Base-by-base conservation (phyloP, 2,329 filamentous ascomycete species). In the Didymella exigua region DNA sequence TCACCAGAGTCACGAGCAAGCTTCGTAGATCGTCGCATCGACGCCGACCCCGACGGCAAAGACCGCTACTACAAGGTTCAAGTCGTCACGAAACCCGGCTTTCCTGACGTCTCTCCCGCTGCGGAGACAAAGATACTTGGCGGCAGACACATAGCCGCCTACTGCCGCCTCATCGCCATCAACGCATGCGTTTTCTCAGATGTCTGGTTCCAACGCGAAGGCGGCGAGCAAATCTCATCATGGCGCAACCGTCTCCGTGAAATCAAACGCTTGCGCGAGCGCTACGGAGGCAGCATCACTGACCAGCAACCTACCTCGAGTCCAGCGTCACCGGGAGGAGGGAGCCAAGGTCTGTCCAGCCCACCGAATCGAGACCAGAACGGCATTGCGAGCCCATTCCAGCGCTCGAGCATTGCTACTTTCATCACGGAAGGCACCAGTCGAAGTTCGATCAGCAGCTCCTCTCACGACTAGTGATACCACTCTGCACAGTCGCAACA, bases 181-280 rank as follows among this genome's bases (percentile, higher is more conserved):
- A 98, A 97, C 69, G 93, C 95, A 0, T 96, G 91, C 13, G 91
- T 98, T 8, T 97, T 98, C 74, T 91, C 90, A 2, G 84, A 89
- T 38, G 93, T 97, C n/a, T 97, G 93, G 91, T 85, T 86, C 41
- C 87, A 86, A 67, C 83, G 87, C 41, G 85, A 89, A 60, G 89
- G 88, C 5, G 89, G 89, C 52, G 92, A 96, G 72, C 88, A 96
- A 68, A 83, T 95, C 26, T 95, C 91, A 10, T 90, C 91, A 8
- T 98, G 95, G 95, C 87, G 91, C 54, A 90, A 89, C 65, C 87
- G 95, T 43, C 83, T 98, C 11, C 86, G 89, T 43, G 90, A 93
- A 72, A 96, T 99, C 71, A 89, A 89, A 71, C 84, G 86, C 38
- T 82, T 99, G 44, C 86, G 92, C 24, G 90, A 96, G 54, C 85